Base-by-base conservation (phyloP, 495 filamentous ascomycete species). In the Extremus antarcticus region DNA sequence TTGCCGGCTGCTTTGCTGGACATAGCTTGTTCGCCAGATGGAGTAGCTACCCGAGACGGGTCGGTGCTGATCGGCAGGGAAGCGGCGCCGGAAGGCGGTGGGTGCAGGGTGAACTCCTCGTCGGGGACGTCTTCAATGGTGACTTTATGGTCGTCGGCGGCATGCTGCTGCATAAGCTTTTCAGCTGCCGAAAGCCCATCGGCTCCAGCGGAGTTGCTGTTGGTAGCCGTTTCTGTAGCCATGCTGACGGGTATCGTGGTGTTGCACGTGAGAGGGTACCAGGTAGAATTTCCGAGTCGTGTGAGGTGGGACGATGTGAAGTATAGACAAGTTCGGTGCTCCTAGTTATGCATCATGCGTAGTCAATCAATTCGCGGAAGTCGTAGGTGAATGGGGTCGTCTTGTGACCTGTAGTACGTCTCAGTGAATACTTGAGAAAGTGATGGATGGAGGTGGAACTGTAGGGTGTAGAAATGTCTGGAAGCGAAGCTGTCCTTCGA, bases 41-140 rank as follows among this genome's bases (percentile, higher is more conserved):
- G 67, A 21, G 67, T 53, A 35, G 70, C 53, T 15, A 56, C 57
- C n/a, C 57, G 66, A 46, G 62, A 59, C 9, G 58, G 48, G 40
- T 66, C 59, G 41, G 63, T 54, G 38, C 58, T 50, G 39, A 65
- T 58, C 24, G 72, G 67, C 38, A 69, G 55, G 39, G 65, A 62
- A 35, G 66, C 68, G 63, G 52, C 53, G 40, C 49, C 51, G 47
- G 79, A 76, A 1, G 78, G 55, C 47, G 77, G 74, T 25, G 76
- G 79, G 65, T 83, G 80, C 55, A 66, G 68, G 54, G 83, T 61
- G 57, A 91, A 80, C n/a, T 90, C 87, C 62, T 90, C 86, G 65
- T 94, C 90, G 35, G 76, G 71, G 19, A 75, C 79, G 19, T 95
- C 90, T 69, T 94, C 89, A 40, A 94, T 77, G 4, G 82, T 87